Percentiles rank a stretch among this genome's conserved stretches.
These are phyloP conservation scores for Evernia prunastri DNA, from an alignment of 495 filamentous ascomycete species.

Conservation along the genomic window DNA sequence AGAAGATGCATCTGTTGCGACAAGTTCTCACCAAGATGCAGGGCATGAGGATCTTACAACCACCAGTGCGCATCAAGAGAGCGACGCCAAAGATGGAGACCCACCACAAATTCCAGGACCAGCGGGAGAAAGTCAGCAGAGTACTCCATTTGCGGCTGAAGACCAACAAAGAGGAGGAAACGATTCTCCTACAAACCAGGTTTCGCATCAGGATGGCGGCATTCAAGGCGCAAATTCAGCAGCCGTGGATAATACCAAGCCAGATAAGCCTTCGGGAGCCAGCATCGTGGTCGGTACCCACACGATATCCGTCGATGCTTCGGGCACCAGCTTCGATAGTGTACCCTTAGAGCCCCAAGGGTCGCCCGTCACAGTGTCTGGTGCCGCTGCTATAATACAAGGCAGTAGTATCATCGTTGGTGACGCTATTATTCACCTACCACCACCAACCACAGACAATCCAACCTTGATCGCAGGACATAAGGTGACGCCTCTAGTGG, in stretches of 20 bases:
- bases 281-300: neutral
- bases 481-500: neutral
- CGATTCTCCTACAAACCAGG: neutral
- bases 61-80: neutral
- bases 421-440: neutral
- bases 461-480: neutral
- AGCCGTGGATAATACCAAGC: neutral
- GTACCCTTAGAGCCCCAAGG: neutral
- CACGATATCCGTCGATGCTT: neutral
- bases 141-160: too few relatives aligned
- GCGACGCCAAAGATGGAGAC: neutral
- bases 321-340: neutral
- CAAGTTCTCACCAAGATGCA: neutral
- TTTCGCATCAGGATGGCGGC: neutral
- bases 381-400: neutral
- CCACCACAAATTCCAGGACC: neutral
- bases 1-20: neutral
- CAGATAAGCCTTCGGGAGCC: neutral
- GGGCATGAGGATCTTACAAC: neutral
- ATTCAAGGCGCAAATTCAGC: neutral
- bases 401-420: neutral
- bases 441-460: neutral
- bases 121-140: too few relatives aligned
- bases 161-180: neutral
- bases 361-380: neutral